Evolutionary conservation across 768 basidiomycete species (phyloP).

Genomic region (Lentinula sp.): DNA sequence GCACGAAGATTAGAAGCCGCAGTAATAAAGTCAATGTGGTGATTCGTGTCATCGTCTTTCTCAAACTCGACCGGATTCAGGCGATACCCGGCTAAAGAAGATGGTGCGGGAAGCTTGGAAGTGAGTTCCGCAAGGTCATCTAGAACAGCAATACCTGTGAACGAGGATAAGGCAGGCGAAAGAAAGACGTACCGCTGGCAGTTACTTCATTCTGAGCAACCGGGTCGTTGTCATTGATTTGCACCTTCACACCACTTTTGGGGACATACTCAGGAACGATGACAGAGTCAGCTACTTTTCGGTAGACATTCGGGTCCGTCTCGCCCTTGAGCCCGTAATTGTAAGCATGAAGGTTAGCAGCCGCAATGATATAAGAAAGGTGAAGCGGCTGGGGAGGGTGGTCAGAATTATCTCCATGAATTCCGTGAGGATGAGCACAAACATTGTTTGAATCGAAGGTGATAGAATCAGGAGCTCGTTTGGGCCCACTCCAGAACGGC

Average conservation of each 20-base stretch:
- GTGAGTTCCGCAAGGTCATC: constrained; percentile 52
- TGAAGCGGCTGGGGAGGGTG: constrained; percentile 60
- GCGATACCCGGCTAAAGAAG: constrained; percentile 93
- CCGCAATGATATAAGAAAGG: constrained; percentile 83
- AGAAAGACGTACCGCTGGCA: neutral
- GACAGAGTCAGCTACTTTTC: constrained; percentile 76
- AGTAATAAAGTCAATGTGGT: constrained; percentile 99
- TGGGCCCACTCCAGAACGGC: constrained; percentile 99
- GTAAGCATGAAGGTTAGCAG: constrained; percentile 94
- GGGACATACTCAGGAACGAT: constrained; percentile 92
- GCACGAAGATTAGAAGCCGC: constrained; percentile 96
- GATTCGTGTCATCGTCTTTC: constrained; percentile 97
- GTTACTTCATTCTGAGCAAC: constrained; percentile 48
- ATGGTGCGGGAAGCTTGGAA: constrained; percentile 78
- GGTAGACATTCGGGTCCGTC: constrained; percentile 71
- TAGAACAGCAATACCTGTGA: constrained; percentile 25
- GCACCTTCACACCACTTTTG: constrained; percentile 85
- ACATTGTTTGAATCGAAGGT: constrained; percentile 85
- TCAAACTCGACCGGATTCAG: constrained; percentile 95
- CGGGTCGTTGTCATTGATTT: constrained; percentile 90
- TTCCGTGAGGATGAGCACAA: constrained; percentile 19
- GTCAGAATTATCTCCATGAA: constrained; percentile 7
- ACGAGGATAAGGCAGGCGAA: neutral
- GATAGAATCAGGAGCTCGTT: constrained; percentile 91
- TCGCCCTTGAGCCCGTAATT: constrained; percentile 96